Evolutionary conservation across 2,329 filamentous ascomycete genomes (phyloP), one percentile per base, ranked within the genome.

Genomic region (Hymenoscyphus scutula): DNA sequence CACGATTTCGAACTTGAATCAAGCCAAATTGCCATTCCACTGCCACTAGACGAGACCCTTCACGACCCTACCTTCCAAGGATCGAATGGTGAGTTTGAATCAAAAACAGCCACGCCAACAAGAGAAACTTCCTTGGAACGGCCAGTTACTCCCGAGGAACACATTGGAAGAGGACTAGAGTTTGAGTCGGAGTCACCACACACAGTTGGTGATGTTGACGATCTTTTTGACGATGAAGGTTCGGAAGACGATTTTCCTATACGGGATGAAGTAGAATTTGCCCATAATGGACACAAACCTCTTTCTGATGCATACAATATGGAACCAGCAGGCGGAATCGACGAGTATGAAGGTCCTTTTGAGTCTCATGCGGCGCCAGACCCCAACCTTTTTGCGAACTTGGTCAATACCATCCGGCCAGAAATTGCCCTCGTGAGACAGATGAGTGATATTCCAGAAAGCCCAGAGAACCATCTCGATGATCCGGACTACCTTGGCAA

Each of bases 351-450:
- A 37, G 32, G 11, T 3, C 17, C 7, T 0, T n/a, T 53, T 2
- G 23, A 30, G 2, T 6, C 30, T 2, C 29, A 45, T 1, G 38
- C 15, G 5, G 11, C 59, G 3, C 55, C 60, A 56, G 56, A 56
- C 25, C 58, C 64, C 4, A 59, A 62, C 30, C 30, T 65, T 3
- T 65, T 64, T 41, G 61, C 62, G 2, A 64, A 60, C 15, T 34
- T 68, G 17, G 63, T 67, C 13, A 58, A 64, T n/a, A 57, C 62
- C 7, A 62, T 68, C 23, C 56, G 59, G 29, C 60, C 64, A 13
- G 65, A 67, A 37, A 53, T 64, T 1, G 38, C 59, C 3, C 30
- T 57, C 2, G 59, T 61, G 13, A 27, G 59, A 29, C 59, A 60
- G 32, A 41, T 60, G 23, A 56, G 53, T 54, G 59, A 13, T 30